Conservation (phyloP, 345 rosid species). For the Salix koriyanagi region DNA sequence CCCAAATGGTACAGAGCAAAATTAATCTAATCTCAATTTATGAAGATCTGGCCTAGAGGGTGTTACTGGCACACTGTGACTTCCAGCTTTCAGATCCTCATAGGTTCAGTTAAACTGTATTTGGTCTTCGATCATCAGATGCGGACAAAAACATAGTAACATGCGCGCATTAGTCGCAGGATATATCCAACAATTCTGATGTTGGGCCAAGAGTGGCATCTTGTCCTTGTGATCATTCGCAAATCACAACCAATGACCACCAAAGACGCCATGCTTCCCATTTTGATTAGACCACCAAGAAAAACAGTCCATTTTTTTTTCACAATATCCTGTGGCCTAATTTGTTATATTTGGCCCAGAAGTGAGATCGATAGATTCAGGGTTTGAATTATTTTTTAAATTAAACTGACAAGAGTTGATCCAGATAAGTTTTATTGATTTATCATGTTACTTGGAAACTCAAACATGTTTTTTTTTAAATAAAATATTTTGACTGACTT, state of each 20-base stretch:
- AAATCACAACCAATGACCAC: neutral
- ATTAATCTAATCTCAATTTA: neutral
- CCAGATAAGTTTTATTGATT: too few species aligned
- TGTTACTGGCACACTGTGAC: neutral
- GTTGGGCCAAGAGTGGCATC: constrained; percentile 2
- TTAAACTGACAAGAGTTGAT: too few species aligned
- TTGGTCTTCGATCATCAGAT: neutral
- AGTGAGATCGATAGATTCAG: too few species aligned
- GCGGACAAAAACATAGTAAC: neutral
- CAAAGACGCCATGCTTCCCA: neutral
- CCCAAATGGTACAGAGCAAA: neutral
- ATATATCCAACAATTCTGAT: neutral
- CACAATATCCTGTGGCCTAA: neutral
- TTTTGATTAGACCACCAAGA: neutral
- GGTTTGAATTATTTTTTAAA: too few species aligned
- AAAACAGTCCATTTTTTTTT: neutral
- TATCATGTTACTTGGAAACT: too few species aligned
- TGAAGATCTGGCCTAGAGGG: neutral
- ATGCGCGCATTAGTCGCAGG: neutral
- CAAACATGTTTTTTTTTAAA: too few species aligned
- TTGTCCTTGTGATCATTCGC: neutral
- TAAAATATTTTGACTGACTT: too few species aligned
- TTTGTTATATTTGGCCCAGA: too few species aligned
- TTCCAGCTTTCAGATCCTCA: neutral
- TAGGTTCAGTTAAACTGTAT: neutral